These are phyloP conservation scores for Serpula lacrymans DNA, from an alignment of 768 basidiomycete species.

Conservation along the genomic window DNA sequence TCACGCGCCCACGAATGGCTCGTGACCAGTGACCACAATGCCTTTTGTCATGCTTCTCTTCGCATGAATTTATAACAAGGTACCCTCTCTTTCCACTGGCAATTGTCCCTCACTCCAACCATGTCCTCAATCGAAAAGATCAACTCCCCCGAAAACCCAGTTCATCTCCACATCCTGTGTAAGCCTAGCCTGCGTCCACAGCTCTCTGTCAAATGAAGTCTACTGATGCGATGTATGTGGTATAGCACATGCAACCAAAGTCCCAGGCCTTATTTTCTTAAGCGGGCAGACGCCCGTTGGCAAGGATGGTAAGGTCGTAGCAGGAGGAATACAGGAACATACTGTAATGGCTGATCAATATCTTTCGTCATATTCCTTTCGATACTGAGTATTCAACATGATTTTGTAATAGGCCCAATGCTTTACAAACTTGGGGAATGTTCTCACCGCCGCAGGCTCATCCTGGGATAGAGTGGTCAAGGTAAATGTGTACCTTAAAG, in stretches of 20 bases:
- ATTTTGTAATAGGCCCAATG: conserved; percentile 45
- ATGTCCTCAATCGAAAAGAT: conserved; percentile 54
- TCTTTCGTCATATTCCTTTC: too few relatives aligned
- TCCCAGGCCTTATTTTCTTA: conserved; percentile 56
- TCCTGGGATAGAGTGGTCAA: conserved; percentile 58
- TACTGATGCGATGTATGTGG: background rate
- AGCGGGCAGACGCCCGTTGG: conserved; percentile 59
- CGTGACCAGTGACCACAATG: too few relatives aligned
- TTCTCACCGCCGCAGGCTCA: conserved; percentile 51
- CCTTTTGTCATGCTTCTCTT: too few relatives aligned
- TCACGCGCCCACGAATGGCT: too few relatives aligned
- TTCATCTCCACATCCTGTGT: conserved; percentile 20
- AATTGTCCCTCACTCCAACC: conserved; percentile 22
- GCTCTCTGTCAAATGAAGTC: background rate
- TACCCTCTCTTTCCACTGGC: too few relatives aligned
- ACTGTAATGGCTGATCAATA: conserved; percentile 43
- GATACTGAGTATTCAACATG: background rate
- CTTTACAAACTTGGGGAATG: conserved; percentile 51
- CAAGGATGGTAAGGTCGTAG: conserved; percentile 43
- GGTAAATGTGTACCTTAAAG: conserved; percentile 59
- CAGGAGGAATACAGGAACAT: conserved; percentile 57
- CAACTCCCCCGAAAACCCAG: conserved; percentile 45
- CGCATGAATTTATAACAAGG: too few relatives aligned
- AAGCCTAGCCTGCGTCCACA: conserved; percentile 1
- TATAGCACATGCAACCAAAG: conserved; percentile 54